Evolutionary conservation across 2,329 filamentous ascomycete genomes (phyloP).

Genomic region (Gnomoniopsis smithogilvyi): DNA sequence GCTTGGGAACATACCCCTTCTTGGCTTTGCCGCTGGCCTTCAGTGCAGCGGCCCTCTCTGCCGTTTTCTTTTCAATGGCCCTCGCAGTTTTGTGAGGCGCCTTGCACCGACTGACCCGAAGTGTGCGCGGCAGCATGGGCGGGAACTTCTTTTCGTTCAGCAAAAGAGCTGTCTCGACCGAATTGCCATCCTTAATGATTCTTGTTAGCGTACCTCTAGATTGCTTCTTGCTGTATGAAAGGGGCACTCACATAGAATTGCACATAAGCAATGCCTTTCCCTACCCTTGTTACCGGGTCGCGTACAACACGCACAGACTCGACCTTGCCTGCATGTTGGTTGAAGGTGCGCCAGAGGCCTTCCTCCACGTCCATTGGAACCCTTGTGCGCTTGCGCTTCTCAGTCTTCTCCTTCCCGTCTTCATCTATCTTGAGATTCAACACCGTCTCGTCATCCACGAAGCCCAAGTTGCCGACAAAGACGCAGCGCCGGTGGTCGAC

Average conservation of each 20-base stretch:
- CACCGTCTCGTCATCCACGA: slow-evolving; percentile 86
- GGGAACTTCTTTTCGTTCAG: slow-evolving; percentile 90
- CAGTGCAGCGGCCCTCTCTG: slow-evolving; percentile 20
- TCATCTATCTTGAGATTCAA: slow-evolving; percentile 63
- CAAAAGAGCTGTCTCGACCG: slow-evolving; percentile 86
- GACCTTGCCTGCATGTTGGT: slow-evolving; percentile 70
- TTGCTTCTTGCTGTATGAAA: neutral
- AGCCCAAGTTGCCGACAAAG: slow-evolving; percentile 94
- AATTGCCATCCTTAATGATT: slow-evolving; percentile 64
- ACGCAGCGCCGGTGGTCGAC: slow-evolving; percentile 86
- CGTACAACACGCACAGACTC: slow-evolving; percentile 92
- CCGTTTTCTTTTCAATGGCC: slow-evolving; percentile 49
- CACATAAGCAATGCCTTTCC: slow-evolving; percentile 96
- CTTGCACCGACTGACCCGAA: slow-evolving; percentile 86
- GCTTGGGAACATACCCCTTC: slow-evolving; percentile 64
- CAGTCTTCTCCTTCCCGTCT: slow-evolving; percentile 60
- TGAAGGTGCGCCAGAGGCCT: slow-evolving; percentile 82
- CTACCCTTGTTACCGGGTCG: slow-evolving; percentile 84
- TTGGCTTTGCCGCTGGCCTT: slow-evolving; percentile 25
- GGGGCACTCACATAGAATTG: slow-evolving; percentile 69
- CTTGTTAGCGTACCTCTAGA: neutral
- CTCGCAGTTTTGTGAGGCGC: slow-evolving; percentile 60
- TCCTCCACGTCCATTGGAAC: slow-evolving; percentile 85
- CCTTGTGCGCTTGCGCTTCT: slow-evolving; percentile 64
- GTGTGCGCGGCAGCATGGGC: slow-evolving; percentile 82